Conservation (phyloP, 2,329 filamentous ascomycete species). For the Fusarium sp. region DNA sequence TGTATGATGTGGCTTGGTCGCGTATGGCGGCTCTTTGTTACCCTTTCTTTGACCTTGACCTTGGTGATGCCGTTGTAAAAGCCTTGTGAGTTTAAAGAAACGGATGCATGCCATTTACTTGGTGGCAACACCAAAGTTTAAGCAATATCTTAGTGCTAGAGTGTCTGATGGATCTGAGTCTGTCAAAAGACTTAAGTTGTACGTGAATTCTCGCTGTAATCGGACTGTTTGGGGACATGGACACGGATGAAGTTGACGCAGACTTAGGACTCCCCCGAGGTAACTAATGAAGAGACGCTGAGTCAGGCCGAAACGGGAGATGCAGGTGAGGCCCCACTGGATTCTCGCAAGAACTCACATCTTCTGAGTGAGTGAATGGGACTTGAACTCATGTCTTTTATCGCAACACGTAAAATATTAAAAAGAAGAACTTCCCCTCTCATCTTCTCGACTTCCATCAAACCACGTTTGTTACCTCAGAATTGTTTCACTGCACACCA, state of each 20-base stretch:
- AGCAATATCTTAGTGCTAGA: neutral
- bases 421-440: neutral
- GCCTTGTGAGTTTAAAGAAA: neutral
- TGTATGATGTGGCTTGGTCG: slow-evolving; percentile 41
- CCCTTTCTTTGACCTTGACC: neutral
- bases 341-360: slow-evolving; percentile 2
- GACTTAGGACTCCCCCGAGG: neutral
- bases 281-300: slow-evolving; percentile 20
- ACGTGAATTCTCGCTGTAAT: neutral
- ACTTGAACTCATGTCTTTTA: slow-evolving; percentile 1
- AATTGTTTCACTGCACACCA: neutral
- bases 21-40: slow-evolving; percentile 18
- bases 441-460: neutral
- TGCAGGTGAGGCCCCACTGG: slow-evolving; percentile 7
- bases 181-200: neutral
- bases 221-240: neutral
- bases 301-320: slow-evolving; percentile 36
- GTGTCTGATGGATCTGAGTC: neutral
- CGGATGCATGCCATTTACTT: neutral
- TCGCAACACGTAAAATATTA: neutral
- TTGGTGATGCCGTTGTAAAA: neutral
- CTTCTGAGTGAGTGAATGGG: neutral
- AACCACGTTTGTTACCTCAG: neutral
- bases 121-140: neutral
- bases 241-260: neutral